Base-by-base conservation (phyloP, 257 asterid species). In the Paraleonurus japonicus region DNA sequence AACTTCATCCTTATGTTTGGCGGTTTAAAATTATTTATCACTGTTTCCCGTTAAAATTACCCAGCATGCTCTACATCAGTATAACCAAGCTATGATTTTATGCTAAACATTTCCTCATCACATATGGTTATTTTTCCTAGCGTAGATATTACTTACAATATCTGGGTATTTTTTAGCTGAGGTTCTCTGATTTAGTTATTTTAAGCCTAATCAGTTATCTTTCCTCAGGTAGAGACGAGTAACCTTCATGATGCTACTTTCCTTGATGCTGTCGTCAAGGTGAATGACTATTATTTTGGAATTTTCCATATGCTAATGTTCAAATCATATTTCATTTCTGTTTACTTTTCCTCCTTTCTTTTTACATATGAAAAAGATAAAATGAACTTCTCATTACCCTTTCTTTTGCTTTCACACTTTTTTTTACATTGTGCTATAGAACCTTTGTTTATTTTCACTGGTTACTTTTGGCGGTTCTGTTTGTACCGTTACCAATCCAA, bases 181-280 rank as follows among this genome's bases (percentile, higher is more conserved):
- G 15, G 28, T 70, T 68, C 43, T 54, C 66, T 50, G 51, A 28
- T 51, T 72, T n/a, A 50, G 78, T 59, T 69, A 47, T 55, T 62
- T 62, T 27, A 47, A 37, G 62, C 43, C 61, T 64, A 51, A 68
- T 65, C 54, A 30, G 66, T 57, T 67, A 57, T 55, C 20, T 62
- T 78, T 85, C 68, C 54, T 67, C 89, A 88, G 95, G 86, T 83
- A 76, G 95, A 87, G 69, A 74, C 91, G 16, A 71, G 88, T 62
- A 81, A 82, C 78, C 82, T 93, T 78, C 97, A 89, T 43, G 83
- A 90, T 78, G 87, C 95, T 19, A 76, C 88, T 76, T 87, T 85
- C 80, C 91, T 93, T 43, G 89, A 83, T 74, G 96, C 97, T 58
- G 98, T 93, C 72, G 98, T 90, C 17, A 93, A 93, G 98, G 98